phyloP scores from a whole-genome alignment of 2,329 filamentous ascomycete genomes.

The Penicillium sp. region DNA sequence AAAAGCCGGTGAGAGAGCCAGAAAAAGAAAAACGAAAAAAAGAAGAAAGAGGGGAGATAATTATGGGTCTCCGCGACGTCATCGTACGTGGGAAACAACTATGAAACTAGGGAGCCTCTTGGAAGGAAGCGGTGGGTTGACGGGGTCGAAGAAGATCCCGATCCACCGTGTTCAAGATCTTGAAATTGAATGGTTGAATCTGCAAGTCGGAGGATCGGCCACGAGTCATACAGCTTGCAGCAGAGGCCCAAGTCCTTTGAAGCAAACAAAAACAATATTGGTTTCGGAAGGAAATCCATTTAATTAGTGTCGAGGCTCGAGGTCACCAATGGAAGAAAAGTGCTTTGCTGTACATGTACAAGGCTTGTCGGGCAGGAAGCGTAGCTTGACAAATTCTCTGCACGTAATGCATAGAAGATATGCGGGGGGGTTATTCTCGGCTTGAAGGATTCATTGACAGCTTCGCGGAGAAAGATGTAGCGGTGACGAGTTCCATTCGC shows the following conservation, averaged over 20 bases:
- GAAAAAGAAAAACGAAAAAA: not conserved
- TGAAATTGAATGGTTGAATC: constrained; percentile 5
- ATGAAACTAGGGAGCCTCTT: constrained; percentile 3
- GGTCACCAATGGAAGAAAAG: constrained; percentile 1
- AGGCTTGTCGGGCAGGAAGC: constrained; percentile 9
- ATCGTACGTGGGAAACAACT: constrained; percentile 15
- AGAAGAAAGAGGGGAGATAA: not conserved
- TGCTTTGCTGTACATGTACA: not conserved
- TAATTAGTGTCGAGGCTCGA: not conserved
- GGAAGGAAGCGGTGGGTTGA: not conserved
- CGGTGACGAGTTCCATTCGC: constrained; percentile 22
- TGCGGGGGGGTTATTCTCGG: not conserved
- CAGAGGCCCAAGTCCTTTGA: constrained; percentile 5
- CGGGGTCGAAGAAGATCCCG: not conserved
- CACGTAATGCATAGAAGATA: constrained; percentile 26
- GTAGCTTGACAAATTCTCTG: constrained; percentile 22
- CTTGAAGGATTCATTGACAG: not conserved
- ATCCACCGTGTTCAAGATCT: constrained; percentile 5
- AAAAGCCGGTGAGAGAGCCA: constrained; percentile 22
- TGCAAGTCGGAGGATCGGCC: constrained; percentile 11
- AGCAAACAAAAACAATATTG: constrained; percentile 1
- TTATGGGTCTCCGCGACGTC: constrained; percentile 19
- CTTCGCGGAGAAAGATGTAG: constrained; percentile 1
- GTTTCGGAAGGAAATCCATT: not conserved
- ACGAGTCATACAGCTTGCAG: constrained; percentile 12